These are phyloP conservation scores for Schizophyllum amplum DNA, from an alignment of 1,284 basidiomycete species.

Conservation along the genomic window DNA sequence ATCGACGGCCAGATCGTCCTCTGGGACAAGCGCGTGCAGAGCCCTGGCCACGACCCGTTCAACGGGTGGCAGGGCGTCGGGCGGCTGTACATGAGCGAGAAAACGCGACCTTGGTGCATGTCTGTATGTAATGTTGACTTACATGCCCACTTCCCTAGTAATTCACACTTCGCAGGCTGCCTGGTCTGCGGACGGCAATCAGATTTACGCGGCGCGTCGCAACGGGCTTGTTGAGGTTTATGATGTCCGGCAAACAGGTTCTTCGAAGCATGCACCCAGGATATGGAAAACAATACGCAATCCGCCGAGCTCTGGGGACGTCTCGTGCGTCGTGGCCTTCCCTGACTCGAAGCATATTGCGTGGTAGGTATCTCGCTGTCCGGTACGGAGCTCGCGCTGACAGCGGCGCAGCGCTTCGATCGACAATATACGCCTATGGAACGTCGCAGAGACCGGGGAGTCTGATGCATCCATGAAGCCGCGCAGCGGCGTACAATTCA, in stretches of 20 bases:
- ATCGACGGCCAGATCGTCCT: constrained; percentile 91
- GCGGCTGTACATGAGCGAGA: constrained; percentile 78
- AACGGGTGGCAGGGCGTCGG: constrained; percentile 53
- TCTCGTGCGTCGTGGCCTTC: constrained; percentile 85
- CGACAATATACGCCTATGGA: constrained; percentile 94
- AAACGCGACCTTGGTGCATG: constrained; percentile 94
- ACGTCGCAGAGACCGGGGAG: constrained; percentile 72
- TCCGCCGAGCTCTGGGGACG: constrained; percentile 83
- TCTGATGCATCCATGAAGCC: constrained; percentile 48
- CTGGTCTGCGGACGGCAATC: constrained; percentile 85
- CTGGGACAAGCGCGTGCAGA: constrained; percentile 78
- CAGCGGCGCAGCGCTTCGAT: constrained; percentile 66
- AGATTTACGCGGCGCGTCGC: constrained; percentile 87
- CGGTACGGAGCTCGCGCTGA: constrained; percentile 4
- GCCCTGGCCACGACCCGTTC: constrained; percentile 28
- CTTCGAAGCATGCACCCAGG: constrained; percentile 54
- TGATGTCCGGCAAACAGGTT: constrained; percentile 76
- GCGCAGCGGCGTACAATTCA: constrained; percentile 75
- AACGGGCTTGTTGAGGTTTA: constrained; percentile 92
- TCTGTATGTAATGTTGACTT: constrained; percentile 44
- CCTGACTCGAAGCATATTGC: constrained; percentile 88
- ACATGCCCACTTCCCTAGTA: constrained; percentile 1
- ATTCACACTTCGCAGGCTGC: constrained; percentile 55
- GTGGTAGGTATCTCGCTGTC: constrained; percentile 46
- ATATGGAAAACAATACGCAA: constrained; percentile 79